Percentiles rank a stretch among this genome's conserved stretches.
Evolutionary conservation across 202 grass and related monocot species (phyloP).

Genomic region (Eragrostis tef): DNA sequence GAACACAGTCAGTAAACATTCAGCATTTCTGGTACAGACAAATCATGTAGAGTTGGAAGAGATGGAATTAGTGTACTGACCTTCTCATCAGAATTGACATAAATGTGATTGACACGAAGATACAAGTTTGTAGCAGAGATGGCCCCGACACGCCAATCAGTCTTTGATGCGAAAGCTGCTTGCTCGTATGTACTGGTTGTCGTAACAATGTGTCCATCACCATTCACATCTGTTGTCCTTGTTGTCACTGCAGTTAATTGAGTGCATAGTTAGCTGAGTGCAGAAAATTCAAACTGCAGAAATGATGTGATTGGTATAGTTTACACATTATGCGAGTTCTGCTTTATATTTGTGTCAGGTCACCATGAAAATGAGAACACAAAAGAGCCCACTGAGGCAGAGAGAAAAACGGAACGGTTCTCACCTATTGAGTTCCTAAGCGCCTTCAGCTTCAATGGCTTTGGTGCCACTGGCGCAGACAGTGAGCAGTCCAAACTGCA

Average conservation of each 20-base stretch:
- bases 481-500: no score
- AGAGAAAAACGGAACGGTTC: no score
- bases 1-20: slow-evolving; percentile 36
- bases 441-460: no score
- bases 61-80: slow-evolving; percentile 44
- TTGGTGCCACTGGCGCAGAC: no score
- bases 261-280: no score
- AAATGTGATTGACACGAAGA: slow-evolving; percentile 98
- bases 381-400: no score
- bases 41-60: neutral
- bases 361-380: no score
- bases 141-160: slow-evolving; percentile 95
- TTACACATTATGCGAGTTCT: no score
- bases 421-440: no score
- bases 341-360: no score
- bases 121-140: slow-evolving; percentile 99
- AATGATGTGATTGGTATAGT: no score
- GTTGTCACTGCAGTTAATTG: slow-evolving; percentile 97
- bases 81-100: slow-evolving; percentile 99
- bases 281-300: no score
- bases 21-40: neutral
- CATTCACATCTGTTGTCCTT: slow-evolving; percentile 93
- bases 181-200: slow-evolving; percentile 98
- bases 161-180: slow-evolving; percentile 91
- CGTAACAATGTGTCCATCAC: slow-evolving; percentile 93